phyloP scores from a whole-genome alignment of 2,329 filamentous ascomycete genomes.

The Pseudogymnoascus sp. region DNA sequence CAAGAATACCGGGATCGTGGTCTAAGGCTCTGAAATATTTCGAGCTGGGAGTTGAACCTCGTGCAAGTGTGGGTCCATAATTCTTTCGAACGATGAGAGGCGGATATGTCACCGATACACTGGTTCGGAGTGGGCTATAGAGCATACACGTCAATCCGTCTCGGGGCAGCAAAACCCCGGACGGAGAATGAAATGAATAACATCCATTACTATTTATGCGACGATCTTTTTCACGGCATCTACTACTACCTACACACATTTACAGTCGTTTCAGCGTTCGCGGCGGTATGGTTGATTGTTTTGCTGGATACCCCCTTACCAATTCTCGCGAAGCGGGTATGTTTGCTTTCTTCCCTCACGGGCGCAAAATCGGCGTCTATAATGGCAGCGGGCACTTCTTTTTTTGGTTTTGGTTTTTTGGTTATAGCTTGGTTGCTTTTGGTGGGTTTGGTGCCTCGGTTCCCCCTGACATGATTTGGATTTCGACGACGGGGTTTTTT shows the following conservation, averaged over 20 bases:
- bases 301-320: neutral
- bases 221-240: neutral
- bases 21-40: slow-evolving; percentile 29
- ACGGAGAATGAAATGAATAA: neutral
- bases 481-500: neutral
- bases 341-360: neutral
- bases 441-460: neutral
- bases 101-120: too few relatives aligned
- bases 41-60: neutral
- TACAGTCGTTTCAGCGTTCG: slow-evolving; percentile 5
- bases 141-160: neutral
- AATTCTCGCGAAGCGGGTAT: neutral
- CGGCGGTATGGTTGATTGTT: neutral
- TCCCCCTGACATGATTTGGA: neutral
- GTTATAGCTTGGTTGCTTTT: neutral
- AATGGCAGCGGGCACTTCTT: neutral
- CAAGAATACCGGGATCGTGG: slow-evolving; percentile 54
- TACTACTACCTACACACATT: neutral
- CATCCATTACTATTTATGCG: neutral
- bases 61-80: neutral
- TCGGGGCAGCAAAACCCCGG: neutral
- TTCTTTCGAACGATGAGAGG: neutral
- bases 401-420: neutral
- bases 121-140: neutral
- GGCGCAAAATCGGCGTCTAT: slow-evolving; percentile 5